Evolutionary conservation across 345 rosid genomes (phyloP), one percentile per base, ranked within the genome.

Genomic region (Cardamine occulta): DNA sequence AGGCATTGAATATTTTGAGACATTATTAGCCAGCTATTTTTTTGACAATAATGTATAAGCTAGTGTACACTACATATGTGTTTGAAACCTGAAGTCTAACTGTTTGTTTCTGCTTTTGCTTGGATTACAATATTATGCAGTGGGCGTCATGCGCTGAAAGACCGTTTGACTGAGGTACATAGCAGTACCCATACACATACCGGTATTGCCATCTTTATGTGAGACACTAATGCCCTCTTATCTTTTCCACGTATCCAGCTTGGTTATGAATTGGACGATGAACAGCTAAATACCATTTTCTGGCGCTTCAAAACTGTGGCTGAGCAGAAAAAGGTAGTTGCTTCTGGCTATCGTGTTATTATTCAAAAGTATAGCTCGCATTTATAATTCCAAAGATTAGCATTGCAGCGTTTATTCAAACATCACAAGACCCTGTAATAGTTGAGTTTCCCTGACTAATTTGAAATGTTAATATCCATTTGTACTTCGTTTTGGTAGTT

Each of bases 291-390:
- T 63, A 84, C 65, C 57, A 81, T 93, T 61, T 92, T 95, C 83
- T 93, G 96, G 99, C 84, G 79, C 55, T 95, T 95, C 84, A 95
- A 95, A 83, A 79, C 88, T 26, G 92, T 93, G 53, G 98, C 98
- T 11, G 98, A 96, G 81, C 86, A 76, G 39, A 92, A 93, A 84
- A 96, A 93, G 98, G 96, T 96, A 53, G 66, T 62, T 70, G 28
- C 10, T 57, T 42, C 9, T 47, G 24, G 5, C 51, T 73, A 23
- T 66, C 1, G 5, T 39, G 21, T 63, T 62, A 62, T 14, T 14
- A 23, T 8, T 37, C 66, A 40, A 4, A 23, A 1, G 8, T 13
- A 18, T 62, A 62, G 34, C 49, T 19, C 10, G 9, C 12, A 2
- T 24, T 39, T 62, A 21, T 1, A 21, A 6, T 40, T 40, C 7